phyloP scores from a whole-genome alignment of 805 yeast genomes.

The Lachancea cidri region DNA sequence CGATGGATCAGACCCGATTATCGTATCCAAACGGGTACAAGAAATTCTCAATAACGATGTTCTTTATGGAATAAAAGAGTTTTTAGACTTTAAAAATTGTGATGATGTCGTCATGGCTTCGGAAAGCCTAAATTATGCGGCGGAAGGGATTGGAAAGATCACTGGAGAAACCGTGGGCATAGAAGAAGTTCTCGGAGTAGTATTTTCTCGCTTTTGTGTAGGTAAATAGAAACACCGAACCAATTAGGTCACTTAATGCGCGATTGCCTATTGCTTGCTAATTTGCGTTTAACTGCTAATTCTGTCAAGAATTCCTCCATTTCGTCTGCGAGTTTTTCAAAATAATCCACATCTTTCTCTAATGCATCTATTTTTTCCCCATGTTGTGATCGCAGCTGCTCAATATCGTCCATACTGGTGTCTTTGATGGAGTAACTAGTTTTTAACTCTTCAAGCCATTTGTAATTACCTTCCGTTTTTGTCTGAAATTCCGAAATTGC shows the following conservation, averaged over 20 bases:
- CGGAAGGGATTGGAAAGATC: constrained; percentile 85
- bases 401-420: constrained; percentile 28
- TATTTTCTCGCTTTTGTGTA: constrained; percentile 87
- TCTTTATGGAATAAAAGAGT: constrained; percentile 65
- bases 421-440: constrained; percentile 17
- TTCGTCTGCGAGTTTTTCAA: constrained; percentile 48
- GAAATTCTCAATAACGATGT: constrained; percentile 77
- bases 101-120: constrained; percentile 77
- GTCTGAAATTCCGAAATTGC: constrained; percentile 24
- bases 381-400: constrained; percentile 20
- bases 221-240: constrained; percentile 67
- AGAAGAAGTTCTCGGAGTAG: constrained; percentile 87
- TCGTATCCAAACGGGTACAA: constrained; percentile 68
- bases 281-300: constrained; percentile 40
- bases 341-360: constrained; percentile 35
- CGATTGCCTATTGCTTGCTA: constrained; percentile 17
- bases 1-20: constrained; percentile 57
- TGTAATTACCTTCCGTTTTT: constrained; percentile 19
- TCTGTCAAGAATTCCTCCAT: constrained; percentile 59
- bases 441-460: constrained; percentile 20
- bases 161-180: constrained; percentile 87
- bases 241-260: constrained; percentile 4
- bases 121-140: constrained; percentile 67
- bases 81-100: constrained; percentile 39
- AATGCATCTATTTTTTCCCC: constrained; percentile 23